Percentiles rank a stretch among this genome's conserved stretches.
These are phyloP conservation scores for Dioscorea dumetorum DNA, from an alignment of 106 monocot genomes.

Conservation along the genomic window DNA sequence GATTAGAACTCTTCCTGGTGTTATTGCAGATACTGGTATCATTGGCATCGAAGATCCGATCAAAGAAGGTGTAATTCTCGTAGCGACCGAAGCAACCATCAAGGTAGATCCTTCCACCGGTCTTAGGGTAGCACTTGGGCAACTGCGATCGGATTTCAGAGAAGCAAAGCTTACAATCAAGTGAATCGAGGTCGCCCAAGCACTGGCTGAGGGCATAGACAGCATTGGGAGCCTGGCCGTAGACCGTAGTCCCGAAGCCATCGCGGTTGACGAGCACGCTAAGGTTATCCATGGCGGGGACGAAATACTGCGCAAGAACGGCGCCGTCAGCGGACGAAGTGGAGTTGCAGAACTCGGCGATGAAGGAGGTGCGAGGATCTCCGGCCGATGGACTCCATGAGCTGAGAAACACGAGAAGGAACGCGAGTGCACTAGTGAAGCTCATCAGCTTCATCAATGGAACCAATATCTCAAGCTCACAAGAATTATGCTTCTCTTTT, in stretches of 20 bases:
- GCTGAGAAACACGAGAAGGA: neutral
- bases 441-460: no score
- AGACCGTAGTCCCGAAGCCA: conserved; percentile 32
- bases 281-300: conserved; percentile 47
- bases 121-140: conserved; percentile 50
- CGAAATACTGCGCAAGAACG: conserved; percentile 36
- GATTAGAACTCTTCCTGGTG: conserved; percentile 15
- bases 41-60: conserved; percentile 13
- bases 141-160: conserved; percentile 49
- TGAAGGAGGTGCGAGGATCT: conserved; percentile 37
- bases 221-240: conserved; percentile 32
- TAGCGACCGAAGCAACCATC: conserved; percentile 66
- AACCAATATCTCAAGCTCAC: no score
- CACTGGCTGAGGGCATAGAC: conserved; percentile 53
- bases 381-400: conserved; percentile 1
- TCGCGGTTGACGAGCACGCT: conserved; percentile 29
- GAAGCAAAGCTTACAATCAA: conserved; percentile 56
- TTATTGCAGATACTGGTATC: conserved; percentile 13
- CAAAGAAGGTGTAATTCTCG: conserved; percentile 51
- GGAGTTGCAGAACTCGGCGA: conserved; percentile 22
- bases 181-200: conserved; percentile 30
- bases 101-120: conserved; percentile 36
- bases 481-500: conserved; percentile 7
- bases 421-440: conserved; percentile 37
- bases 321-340: conserved; percentile 13